Percentiles rank a stretch among this genome's conserved stretches.
Evolutionary conservation across 306 rosid species (phyloP).

Genomic region (Boehmeria nivea): DNA sequence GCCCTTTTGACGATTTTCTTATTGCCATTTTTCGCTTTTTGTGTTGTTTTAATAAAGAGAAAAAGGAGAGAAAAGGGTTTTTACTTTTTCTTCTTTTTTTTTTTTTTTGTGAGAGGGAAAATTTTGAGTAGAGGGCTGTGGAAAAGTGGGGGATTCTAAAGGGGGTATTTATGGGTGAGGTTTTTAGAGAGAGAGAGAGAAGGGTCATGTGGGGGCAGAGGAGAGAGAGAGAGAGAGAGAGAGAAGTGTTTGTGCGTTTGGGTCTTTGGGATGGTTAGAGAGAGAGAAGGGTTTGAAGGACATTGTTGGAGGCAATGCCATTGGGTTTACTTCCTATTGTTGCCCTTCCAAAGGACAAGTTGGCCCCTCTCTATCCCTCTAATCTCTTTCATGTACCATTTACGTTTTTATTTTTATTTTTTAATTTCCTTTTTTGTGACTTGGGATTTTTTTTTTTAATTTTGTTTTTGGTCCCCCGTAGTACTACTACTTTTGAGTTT

Average conservation of each 20-base stretch:
- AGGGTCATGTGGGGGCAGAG: conserved; percentile 44
- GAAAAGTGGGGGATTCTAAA: not conserved
- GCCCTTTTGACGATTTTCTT: conserved; percentile 41
- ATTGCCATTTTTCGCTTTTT: conserved; percentile 46
- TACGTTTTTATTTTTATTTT: not conserved
- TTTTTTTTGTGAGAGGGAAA: not conserved
- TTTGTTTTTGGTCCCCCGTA: not conserved
- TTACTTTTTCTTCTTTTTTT: not conserved
- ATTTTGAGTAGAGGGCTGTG: not conserved
- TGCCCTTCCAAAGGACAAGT: conserved; percentile 44
- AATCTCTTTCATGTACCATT: not conserved
- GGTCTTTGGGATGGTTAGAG: too few species aligned
- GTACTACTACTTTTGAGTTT: not conserved
- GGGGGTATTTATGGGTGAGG: conserved; percentile 49
- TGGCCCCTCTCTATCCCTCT: conserved; percentile 36
- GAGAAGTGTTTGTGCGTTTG: too few species aligned
- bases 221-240: conserved; percentile 30
- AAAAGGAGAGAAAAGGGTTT: not conserved
- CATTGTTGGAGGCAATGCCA: conserved; percentile 26
- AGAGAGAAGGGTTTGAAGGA: conserved; percentile 10
- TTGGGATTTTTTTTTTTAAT: not conserved
- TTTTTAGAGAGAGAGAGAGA: not conserved
- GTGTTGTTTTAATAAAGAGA: not conserved
- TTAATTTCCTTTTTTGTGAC: not conserved
- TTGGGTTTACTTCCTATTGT: conserved; percentile 32